Evolutionary conservation across 2,329 filamentous ascomycete species (phyloP), one percentile per base, ranked within the genome.

Genomic region (Alternaria arbusti): DNA sequence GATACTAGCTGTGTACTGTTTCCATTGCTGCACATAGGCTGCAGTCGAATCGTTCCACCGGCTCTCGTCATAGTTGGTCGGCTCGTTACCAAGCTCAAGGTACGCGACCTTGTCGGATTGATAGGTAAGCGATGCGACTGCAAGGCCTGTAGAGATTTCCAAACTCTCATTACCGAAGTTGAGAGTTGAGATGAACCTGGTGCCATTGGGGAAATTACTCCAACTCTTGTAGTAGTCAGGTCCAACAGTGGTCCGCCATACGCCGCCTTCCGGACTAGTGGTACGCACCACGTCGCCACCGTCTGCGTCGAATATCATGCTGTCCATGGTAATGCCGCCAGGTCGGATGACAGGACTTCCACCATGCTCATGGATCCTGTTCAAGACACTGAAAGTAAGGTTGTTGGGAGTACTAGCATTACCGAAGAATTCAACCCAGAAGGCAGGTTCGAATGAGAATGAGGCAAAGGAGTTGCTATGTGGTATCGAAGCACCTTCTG

Each of bases 361-460:
- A 20, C 61, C 61, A 59, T 61, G 57, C 22, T 66, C 61, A 23
- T 64, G 57, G 4, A 66, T 64, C 2, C 61, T 56, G 11, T 56
- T 13, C 36, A 66, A 17, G 8, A 52, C 30, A 26, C 17, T 44
- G 11, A 66, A 59, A 5, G 61, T 66, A 10, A 66, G 57, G 3
- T 54, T 54, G 17, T 64, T 64, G 2, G 61, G 54, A 30, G 46
- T 64, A 51, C 50, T 64, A 7, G 64, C 54, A 36, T 61, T 61
- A 12, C 64, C 57, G 54, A 66, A 66, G 44, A 66, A 66, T 8
- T 66, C 64, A 13, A 64, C 61, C 64, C 61, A 66, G 61, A 64
- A 66, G 13, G 64, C 57, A 15, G 57, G 57, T 46, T 64, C 61
- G 15, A 66, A 64, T 1, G 61, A 66, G 45, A 66, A 66, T 11